Evolutionary conservation across 257 asterid species (phyloP), one percentile per base, ranked within the genome.

Genomic region (Solanum lycopersicoides): DNA sequence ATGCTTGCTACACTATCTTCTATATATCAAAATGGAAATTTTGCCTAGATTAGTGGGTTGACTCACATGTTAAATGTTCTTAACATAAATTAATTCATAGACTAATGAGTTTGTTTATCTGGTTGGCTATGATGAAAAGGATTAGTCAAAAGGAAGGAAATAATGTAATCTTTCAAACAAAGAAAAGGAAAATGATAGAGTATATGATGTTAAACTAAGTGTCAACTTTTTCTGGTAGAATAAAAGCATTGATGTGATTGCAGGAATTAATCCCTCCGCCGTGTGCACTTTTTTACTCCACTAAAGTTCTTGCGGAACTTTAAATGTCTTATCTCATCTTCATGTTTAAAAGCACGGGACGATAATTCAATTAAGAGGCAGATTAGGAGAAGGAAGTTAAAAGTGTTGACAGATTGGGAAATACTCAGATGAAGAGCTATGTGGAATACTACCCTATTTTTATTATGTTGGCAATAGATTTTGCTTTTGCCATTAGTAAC

Each of bases 401-500:
- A 79, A 79, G 66, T 18, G 13, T 28, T 47, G 5, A 45, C 39
- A 45, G 9, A 45, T 45, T 45, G 84, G 41, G 65, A 28, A 79
- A 79, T 30, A 30, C 68, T 28, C 44, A 50, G 82, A 93, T 93
- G 96, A 93, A 79, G 91, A 90, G 87, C 63, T 79, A 88, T 13
- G 89, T 66, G 37, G 80, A 88, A 68, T 95, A 95, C 95, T 91
- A 90, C 90, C 98, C 98, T 2, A 88, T 93, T 86, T 82, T 94
- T 28, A 87, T 84, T 20, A 91, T 94, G 96, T 30, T 91, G 80
- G 93, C 89, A 30, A 93, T 94, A 42, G 96, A 93, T 90, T 66
- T 89, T 9, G 93, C 94, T 83, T 94, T 94, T 53, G 96, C 98
- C 16, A 63, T 94, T 75, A 89, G 92, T 45, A 95, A 95, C 88